Evolutionary conservation across 805 yeast genomes (phyloP), one percentile per base, ranked within the genome.

Genomic region (Kuraishia cidri): DNA sequence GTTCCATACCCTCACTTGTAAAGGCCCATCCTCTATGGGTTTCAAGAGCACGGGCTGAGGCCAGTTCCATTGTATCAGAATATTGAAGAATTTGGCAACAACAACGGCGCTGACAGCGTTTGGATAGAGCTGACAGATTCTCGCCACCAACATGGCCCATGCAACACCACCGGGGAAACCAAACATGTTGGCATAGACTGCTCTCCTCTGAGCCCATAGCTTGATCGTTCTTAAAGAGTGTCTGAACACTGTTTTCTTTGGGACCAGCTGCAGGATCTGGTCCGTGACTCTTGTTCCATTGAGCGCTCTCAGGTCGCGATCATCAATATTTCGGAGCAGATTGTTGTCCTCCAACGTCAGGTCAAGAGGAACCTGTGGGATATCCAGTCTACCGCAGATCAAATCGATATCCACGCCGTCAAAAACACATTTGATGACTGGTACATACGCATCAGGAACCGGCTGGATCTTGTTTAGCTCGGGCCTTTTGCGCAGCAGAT

Each of bases 151-250:
- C 97, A 92, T 92, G 1, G 98, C 98, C 98, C 98, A 92, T 1
- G 98, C 98, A 31, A 92, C 98, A 56, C 98, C 98, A 48, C 98
- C 98, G 1, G 97, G 98, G 58, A 90, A 92, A 0, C 98, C 98
- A 69, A 81, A 85, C 29, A 92, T 81, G 50, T 92, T 92, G 5
- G 85, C 97, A 58, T 92, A 92, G 11, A 92, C 74, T 0, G 96
- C 97, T 32, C 97, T 69, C 47, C 87, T 75, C 51, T 87, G 90
- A 0, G 98, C 98, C 98, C 98, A 92, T 48, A 92, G 66, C 56
- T 92, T 92, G 41, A 92, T 83, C 11, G 95, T 88, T 42, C 98
- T 66, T 37, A 92, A 62, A 2, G 97, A 95, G 45, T 87, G 88
- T 50, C 86, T 84, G 65, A 92, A 92, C 2, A 85, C 94, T 13